Evolutionary conservation across 2,329 filamentous ascomycete species (phyloP), one percentile per base, ranked within the genome.

Genomic region (Exophiala aquamarina): DNA sequence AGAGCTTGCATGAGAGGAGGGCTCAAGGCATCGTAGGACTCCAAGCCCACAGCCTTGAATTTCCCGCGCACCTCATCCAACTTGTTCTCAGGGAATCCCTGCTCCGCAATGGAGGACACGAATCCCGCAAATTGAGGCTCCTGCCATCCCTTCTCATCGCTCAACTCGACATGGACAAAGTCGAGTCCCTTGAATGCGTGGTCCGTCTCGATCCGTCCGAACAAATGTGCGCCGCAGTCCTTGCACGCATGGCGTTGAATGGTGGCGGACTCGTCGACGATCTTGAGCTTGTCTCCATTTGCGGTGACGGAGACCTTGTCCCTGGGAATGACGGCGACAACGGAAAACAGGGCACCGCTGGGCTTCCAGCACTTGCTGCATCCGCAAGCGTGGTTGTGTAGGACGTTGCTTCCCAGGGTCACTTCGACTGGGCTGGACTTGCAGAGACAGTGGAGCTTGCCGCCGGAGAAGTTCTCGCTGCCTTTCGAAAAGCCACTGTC

Each of bases 331-430:
- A 86, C 83, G 48, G 69, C 82, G 38, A 87, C 74, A 56, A 86
- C 60, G 50, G 78, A 78, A 72, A 87, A 86, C 51, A 86, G 75
- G 1, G 81, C 73, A 21, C 79, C 79, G 2, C 66, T 48, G 4
- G 83, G 83, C 66, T 86, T 87, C 82, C 82, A 87, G 76, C 83
- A 86, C 65, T 86, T 83, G 44, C 81, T 84, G 69, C 83, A 86
- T 53, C 83, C 83, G 66, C 83, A 86, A 45, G 80, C 82, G 67
- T 87, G 83, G 72, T 87, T 86, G 72, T 86, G 82, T 2, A 74
- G 69, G 46, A 87, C 77, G 58, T 85, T 79, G 61, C 76, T 70
- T 48, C 59, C 64, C 31, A 86, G 71, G 0, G 73, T 74, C 17
- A 86, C 73, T 59, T 81, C 75, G 49, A 86, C 78, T 19, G 75